These are phyloP conservation scores for Coemansia sp. DNA, from an alignment of 192 early-diverging fungal genomes.

Conservation along the genomic window DNA sequence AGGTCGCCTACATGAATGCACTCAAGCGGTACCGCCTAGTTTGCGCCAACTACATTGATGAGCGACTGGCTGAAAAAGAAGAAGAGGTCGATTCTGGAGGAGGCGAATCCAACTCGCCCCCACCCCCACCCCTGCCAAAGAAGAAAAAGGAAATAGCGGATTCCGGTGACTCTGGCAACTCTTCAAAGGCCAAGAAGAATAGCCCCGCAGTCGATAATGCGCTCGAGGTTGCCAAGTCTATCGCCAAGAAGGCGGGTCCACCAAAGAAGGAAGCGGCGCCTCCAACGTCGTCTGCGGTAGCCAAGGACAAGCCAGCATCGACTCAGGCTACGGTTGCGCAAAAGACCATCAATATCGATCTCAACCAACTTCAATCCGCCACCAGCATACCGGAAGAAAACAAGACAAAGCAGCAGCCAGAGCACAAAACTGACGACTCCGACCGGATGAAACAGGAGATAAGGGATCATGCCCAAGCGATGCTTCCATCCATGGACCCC, in stretches of 20 bases:
- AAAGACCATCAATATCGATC: not conserved
- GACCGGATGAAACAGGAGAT: slow-evolving; percentile 9
- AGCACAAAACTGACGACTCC: not conserved
- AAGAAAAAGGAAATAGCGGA: slow-evolving; percentile 16
- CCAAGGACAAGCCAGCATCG: slow-evolving; percentile 16
- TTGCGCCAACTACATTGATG: slow-evolving; percentile 50
- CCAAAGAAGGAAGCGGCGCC: slow-evolving; percentile 14
- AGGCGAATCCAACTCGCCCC: slow-evolving; percentile 12
- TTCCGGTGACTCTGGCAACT: not conserved
- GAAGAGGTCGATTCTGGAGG: slow-evolving; percentile 27
- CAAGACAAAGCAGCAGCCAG: not conserved
- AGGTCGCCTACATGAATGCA: slow-evolving; percentile 45
- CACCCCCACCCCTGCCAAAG: slow-evolving; percentile 12
- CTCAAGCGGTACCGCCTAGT: slow-evolving; percentile 54
- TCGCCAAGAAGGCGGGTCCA: slow-evolving; percentile 7
- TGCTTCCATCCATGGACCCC: slow-evolving; percentile 54
- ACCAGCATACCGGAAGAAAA: not conserved
- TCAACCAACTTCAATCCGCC: not conserved
- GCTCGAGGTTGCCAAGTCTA: not conserved
- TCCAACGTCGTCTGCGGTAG: slow-evolving; percentile 1
- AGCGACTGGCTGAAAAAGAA: slow-evolving; percentile 49
- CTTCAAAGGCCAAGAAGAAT: slow-evolving; percentile 16
- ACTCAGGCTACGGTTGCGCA: not conserved
- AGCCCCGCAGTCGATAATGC: not conserved
- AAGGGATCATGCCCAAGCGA: slow-evolving; percentile 22